These are phyloP conservation scores for Trichoderma sp. DNA, from an alignment of 2,329 filamentous ascomycete species.

Conservation along the genomic window DNA sequence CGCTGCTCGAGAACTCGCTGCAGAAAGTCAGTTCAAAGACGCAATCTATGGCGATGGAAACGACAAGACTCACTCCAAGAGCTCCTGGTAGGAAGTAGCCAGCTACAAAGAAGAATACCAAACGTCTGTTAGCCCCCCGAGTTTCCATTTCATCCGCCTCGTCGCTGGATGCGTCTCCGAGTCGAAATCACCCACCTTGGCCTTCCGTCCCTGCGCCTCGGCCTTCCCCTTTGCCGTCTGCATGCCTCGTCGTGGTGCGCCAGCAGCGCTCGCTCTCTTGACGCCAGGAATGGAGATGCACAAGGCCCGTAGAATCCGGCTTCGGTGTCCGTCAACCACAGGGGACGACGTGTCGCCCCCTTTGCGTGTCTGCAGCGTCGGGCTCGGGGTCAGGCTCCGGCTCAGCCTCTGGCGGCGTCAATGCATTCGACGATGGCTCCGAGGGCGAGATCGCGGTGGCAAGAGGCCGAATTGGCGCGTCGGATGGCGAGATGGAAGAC, in stretches of 20 bases:
- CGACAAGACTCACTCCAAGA: conserved; percentile 71
- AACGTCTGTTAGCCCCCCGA: neutral
- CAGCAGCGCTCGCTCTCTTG: conserved; percentile 14
- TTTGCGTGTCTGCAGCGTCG: conserved; percentile 7
- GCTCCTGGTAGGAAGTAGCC: conserved; percentile 92
- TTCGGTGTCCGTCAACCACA: neutral
- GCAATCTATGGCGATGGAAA: neutral
- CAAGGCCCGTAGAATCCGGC: neutral
- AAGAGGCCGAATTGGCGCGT: conserved; percentile 9
- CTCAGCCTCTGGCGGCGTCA: conserved; percentile 14
- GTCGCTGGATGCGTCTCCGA: neutral
- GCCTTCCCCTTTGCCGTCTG: conserved; percentile 54
- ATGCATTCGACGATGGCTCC: conserved; percentile 17
- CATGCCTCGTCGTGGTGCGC: conserved; percentile 42
- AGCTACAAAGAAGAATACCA: conserved; percentile 55
- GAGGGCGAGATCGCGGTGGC: neutral
- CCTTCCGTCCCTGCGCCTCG: conserved; percentile 59
- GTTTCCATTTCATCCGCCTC: neutral
- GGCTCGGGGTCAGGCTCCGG: conserved; percentile 20
- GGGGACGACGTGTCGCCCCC: neutral
- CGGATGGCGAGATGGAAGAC: neutral
- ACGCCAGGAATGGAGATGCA: neutral
- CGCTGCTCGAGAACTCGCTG: conserved; percentile 90
- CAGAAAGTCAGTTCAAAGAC: neutral
- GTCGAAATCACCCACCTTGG: conserved; percentile 47